phyloP scores from a whole-genome alignment of 164 flowering plant genomes.

The Magnolia changhungtana region DNA sequence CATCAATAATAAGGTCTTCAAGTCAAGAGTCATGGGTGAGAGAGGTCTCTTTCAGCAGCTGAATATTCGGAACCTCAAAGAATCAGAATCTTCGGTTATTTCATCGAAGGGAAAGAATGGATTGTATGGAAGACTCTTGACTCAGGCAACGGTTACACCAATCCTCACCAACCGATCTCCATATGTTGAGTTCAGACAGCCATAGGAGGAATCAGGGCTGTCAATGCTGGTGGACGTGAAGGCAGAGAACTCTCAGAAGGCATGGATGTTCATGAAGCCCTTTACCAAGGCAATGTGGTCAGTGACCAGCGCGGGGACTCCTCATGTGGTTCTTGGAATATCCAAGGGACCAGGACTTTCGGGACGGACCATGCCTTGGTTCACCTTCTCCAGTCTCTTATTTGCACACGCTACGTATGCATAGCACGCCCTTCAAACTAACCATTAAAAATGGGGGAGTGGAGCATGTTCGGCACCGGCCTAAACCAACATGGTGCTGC shows the following conservation, averaged over 20 bases:
- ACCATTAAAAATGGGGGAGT: too few species aligned
- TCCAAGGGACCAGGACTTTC: conserved; percentile 33
- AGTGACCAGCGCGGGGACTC: conserved; percentile 25
- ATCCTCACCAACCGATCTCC: conserved; percentile 23
- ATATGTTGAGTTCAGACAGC: conserved; percentile 40
- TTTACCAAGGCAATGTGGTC: conserved; percentile 49
- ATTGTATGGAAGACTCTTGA: conserved; percentile 22
- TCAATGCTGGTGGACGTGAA: conserved; percentile 21
- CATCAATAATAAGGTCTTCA: too few species aligned
- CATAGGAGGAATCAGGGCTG: conserved; percentile 34
- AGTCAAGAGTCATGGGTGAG: too few species aligned
- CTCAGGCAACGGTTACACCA: conserved; percentile 37
- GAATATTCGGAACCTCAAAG: too few species aligned
- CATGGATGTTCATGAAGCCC: conserved; percentile 35
- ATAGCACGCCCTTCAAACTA: neutral
- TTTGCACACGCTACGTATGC: conserved; percentile 55
- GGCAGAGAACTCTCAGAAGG: neutral
- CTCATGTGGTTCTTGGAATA: conserved; percentile 52
- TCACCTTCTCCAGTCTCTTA: conserved; percentile 52
- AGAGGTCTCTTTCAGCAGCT: too few species aligned
- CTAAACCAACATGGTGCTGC: too few species aligned
- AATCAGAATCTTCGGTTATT: too few species aligned
- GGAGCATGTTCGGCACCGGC: too few species aligned
- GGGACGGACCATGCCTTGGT: conserved; percentile 50
- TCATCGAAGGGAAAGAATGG: neutral